Base-by-base conservation (phyloP, 2,329 filamentous ascomycete genomes). In the Fusarium siculi region DNA sequence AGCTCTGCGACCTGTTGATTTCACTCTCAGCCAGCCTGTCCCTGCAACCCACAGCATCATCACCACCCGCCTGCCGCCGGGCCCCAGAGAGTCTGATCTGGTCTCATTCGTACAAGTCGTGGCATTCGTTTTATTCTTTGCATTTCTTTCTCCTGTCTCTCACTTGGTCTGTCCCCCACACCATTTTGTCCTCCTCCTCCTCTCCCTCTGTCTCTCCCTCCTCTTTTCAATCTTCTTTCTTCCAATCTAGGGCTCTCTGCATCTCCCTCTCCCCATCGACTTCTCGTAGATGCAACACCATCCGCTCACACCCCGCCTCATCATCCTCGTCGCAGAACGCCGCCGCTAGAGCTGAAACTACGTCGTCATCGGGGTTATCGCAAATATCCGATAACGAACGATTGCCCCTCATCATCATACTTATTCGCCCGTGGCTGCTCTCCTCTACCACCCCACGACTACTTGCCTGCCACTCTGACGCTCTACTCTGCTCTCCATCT, bases 351-450 rank as follows among this genome's bases (percentile, higher is more conserved):
- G 66, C 60, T 66, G 49, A 74, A 65, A 63, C 71, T 68, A 74
- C 75, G 72, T 76, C 74, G 72, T 75, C 76, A 74, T 78, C 64
- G 71, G 76, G 73, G 74, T 76, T 77, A 76, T 77, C 76, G 74
- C 74, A 73, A 37, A 66, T 66, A 70, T 55, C 74, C 71, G 76
- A 77, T 74, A 77, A 76, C 74, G 67, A 76, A 73, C 65, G 59
- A 76, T 54, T 70, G 68, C 76, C 76, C 75, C 77, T 76, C 75
- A 71, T 72, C 64, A 55, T 62, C 63, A 54, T 47, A 64, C 43
- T 72, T 59, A 64, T 68, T 58, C 66, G 52, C 10, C 37, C 50
- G 52, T 69, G 55, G 66, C 50, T 60, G 43, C 49, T 64, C 46
- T 66, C 39, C 39, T 55, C 46, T 65, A 53, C 60, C 43, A 64